Percentiles rank a stretch among this genome's conserved stretches.
Conservation (phyloP, 2,329 filamentous ascomycete genomes). For the Rhinocladiella mackenziei region DNA sequence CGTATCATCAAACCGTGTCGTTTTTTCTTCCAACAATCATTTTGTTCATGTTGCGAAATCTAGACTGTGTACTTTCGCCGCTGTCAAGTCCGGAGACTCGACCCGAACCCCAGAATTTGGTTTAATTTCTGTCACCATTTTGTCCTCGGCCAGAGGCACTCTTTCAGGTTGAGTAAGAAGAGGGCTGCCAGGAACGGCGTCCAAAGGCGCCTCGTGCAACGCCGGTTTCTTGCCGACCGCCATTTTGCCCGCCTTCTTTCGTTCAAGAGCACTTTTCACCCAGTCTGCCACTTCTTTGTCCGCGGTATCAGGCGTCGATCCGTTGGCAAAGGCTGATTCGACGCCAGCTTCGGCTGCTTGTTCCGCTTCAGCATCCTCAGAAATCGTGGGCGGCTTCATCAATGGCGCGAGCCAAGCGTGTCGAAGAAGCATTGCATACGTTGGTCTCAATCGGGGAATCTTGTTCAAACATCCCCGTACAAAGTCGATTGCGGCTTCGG, state of each 20-base stretch:
- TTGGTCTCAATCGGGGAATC: conserved; percentile 85
- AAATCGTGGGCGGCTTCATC: conserved; percentile 70
- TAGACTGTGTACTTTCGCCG: conserved; percentile 26
- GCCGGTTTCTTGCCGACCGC: conserved; percentile 65
- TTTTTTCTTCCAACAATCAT: background rate
- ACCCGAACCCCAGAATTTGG: conserved; percentile 24
- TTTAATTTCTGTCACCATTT: conserved; percentile 9
- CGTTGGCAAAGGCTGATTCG: conserved; percentile 29
- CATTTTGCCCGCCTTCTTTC: conserved; percentile 57
- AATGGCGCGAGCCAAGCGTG: conserved; percentile 82
- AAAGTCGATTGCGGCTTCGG: conserved; percentile 76
- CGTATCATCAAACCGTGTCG: conserved; percentile 9
- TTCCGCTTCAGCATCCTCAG: conserved; percentile 65
- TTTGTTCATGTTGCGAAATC: conserved; percentile 25
- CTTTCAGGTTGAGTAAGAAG: conserved; percentile 18
- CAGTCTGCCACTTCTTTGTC: conserved; percentile 83
- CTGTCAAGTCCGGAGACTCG: conserved; percentile 24
- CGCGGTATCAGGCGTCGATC: conserved; percentile 47
- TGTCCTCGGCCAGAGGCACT: conserved; percentile 2
- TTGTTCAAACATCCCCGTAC: conserved; percentile 89
- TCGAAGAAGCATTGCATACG: conserved; percentile 81
- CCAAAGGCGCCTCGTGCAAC: conserved; percentile 79
- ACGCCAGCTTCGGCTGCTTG: conserved; percentile 40
- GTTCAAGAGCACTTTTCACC: conserved; percentile 69
- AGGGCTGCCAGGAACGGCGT: conserved; percentile 54